Evolutionary conservation across 2,329 filamentous ascomycete genomes (phyloP), one percentile per base, ranked within the genome.

Genomic region (Pyrenophora teres): DNA sequence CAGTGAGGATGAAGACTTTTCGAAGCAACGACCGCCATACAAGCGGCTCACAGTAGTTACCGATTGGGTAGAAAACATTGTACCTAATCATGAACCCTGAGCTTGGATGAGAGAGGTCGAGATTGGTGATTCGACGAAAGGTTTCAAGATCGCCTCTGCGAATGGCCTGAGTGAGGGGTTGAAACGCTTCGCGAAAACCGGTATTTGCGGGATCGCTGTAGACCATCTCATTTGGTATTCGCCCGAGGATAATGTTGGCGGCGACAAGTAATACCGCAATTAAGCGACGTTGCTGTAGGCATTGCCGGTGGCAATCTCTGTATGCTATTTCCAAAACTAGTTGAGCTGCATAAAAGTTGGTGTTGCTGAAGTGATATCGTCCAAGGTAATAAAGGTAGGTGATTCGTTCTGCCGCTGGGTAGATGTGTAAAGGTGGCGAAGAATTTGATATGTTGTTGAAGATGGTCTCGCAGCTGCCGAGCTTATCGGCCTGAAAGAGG

Each of bases 381-480:
- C 93, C 93, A 5, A 97, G 86, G 70, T 96, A 96, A 77, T 96
- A 97, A 12, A 97, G 86, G 64, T 92, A 97, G 3, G 92, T 96
- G 43, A 96, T 91, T 41, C 92, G 85, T 70, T 97, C 90, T 5
- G 88, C 83, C 18, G 90, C 90, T 2, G 92, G 91, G 67, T 95
- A 97, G 44, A 90, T 83, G 1, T 83, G 81, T 10, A 97, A 77
- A 0, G 91, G 90, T 1, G 92, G 92, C 0, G 90, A 92, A 59
- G 90, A 88, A 50, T 89, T 87, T 42, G 86, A 87, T 58, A 97
- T 93, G 68, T 94, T 95, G 60, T 87, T 87, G 69, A 97, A 94
- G 65, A 97, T 89, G 72, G 93, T 91, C 59, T 90, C 89, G 13
- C 90, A 92, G 49, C 92, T 87, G 56, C 90, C 84, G 2, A 89